Conservation (phyloP, 2,329 filamentous ascomycete genomes). For the Colletotrichum sp. region DNA sequence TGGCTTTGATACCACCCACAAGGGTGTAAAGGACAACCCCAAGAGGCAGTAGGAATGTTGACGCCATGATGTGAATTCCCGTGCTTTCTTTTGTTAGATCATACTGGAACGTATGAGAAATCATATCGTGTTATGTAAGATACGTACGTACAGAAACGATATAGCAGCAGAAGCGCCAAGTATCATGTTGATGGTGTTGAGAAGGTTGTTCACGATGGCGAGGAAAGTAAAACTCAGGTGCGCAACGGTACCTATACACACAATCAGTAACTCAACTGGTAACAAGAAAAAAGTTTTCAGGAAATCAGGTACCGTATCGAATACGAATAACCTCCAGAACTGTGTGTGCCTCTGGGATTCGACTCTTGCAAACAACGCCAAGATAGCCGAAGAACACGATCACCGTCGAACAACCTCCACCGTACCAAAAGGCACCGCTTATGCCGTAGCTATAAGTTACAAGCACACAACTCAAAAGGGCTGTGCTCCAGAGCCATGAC, state of each 20-base stretch:
- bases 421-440: constrained; percentile 62
- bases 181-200: constrained; percentile 58
- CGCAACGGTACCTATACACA: constrained; percentile 29
- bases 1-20: constrained; percentile 44
- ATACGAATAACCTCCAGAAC: constrained; percentile 58
- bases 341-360: constrained; percentile 59
- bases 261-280: not conserved
- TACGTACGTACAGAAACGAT: constrained; percentile 32
- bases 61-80: constrained; percentile 51
- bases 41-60: constrained; percentile 47
- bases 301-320: constrained; percentile 41
- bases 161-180: constrained; percentile 45
- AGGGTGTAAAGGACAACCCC: constrained; percentile 44
- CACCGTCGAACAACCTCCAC: constrained; percentile 59
- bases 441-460: constrained; percentile 60
- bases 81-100: not conserved
- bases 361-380: constrained; percentile 55
- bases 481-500: constrained; percentile 60
- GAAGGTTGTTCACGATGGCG: constrained; percentile 58
- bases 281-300: constrained; percentile 11
- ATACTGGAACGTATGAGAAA: not conserved
- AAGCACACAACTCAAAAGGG: constrained; percentile 52
- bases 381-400: constrained; percentile 58
- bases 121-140: not conserved
- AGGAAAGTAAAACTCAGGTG: constrained; percentile 58